Conservation (phyloP, 768 basidiomycete species). For the Boletus patriciae region DNA sequence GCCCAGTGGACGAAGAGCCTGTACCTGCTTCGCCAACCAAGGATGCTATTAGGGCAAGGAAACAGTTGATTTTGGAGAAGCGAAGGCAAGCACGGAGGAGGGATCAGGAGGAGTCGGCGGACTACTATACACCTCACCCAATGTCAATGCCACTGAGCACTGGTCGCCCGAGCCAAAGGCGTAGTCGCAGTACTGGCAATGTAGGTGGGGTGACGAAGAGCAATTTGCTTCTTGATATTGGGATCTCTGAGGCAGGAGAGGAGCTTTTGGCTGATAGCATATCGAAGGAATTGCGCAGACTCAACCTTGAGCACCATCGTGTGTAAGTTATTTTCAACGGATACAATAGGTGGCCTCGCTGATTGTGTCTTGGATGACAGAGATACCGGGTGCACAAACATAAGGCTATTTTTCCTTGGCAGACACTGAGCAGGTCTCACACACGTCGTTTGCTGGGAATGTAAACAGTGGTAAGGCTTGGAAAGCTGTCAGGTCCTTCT, state of each 20-base stretch:
- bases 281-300: constrained; percentile 66
- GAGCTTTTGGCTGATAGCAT: constrained; percentile 68
- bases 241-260: constrained; percentile 43
- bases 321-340: constrained; percentile 21
- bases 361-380: constrained; percentile 34
- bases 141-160: constrained; percentile 22
- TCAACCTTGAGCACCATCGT: constrained; percentile 38
- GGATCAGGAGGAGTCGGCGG: constrained; percentile 48
- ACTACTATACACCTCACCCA: constrained; percentile 34
- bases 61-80: constrained; percentile 70
- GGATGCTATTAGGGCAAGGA: constrained; percentile 63
- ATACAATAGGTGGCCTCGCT: neutral
- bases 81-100: constrained; percentile 58
- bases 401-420: constrained; percentile 77
- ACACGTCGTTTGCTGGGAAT: constrained; percentile 75
- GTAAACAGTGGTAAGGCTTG: constrained; percentile 80
- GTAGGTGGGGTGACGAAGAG: constrained; percentile 45
- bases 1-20: constrained; percentile 36
- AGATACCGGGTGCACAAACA: constrained; percentile 83
- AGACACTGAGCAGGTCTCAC: constrained; percentile 68
- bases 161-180: constrained; percentile 57
- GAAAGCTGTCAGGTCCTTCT: constrained; percentile 86
- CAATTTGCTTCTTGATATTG: constrained; percentile 39
- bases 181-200: constrained; percentile 81
- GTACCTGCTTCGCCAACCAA: constrained; percentile 53